Conservation (phyloP, 345 rosid species). For the Sisymbrium irio region DNA sequence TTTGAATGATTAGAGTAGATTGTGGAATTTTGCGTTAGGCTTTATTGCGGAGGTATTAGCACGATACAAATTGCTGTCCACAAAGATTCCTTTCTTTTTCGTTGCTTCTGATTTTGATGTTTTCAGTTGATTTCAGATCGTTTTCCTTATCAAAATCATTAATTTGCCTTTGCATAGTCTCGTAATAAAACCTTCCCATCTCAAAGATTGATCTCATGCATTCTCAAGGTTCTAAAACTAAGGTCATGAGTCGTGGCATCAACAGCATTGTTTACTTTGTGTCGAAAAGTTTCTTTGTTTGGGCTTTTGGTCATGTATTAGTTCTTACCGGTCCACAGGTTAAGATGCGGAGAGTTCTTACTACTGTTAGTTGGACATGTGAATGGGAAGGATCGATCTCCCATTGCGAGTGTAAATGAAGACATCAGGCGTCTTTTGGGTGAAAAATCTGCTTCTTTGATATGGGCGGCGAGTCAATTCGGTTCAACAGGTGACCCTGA, state of each 20-base stretch:
- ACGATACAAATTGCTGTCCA: background rate
- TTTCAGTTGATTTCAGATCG: background rate
- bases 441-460: slow-evolving; percentile 87
- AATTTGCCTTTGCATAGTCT: background rate
- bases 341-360: slow-evolving; percentile 97
- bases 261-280: background rate
- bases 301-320: background rate
- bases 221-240: too few species aligned
- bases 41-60: background rate
- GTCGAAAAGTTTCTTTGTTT: background rate
- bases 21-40: background rate
- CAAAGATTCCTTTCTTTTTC: background rate
- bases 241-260: background rate
- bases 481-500: slow-evolving; percentile 85
- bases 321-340: slow-evolving; percentile 40
- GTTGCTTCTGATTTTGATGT: background rate
- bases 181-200: too few species aligned
- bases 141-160: background rate
- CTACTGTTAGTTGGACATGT: slow-evolving; percentile 84
- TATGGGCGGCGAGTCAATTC: slow-evolving; percentile 98
- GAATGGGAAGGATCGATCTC: slow-evolving; percentile 73
- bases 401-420: slow-evolving; percentile 81
- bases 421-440: slow-evolving; percentile 85
- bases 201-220: too few species aligned
- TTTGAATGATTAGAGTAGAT: background rate